Evolutionary conservation across 495 filamentous ascomycete genomes (phyloP).

Genomic region (Aspergillus affinis): DNA sequence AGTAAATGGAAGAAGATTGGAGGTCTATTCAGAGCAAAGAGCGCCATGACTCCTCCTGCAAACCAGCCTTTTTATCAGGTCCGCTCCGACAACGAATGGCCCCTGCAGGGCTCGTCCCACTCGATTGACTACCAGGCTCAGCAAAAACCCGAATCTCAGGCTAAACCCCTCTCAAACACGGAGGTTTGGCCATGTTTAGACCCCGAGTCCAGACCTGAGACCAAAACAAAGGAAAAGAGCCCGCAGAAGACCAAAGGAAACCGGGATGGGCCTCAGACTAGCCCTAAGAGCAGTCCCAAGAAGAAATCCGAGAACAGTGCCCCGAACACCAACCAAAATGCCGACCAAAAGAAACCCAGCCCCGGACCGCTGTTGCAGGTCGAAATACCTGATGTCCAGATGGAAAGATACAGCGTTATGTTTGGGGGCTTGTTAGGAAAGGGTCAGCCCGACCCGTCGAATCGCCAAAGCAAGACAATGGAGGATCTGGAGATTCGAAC

Average conservation of each 20-base stretch:
- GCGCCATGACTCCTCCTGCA: constrained; percentile 26
- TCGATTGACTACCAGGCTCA: constrained; percentile 21
- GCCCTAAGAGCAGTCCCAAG: neutral
- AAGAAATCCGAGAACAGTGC: neutral
- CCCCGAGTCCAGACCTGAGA: constrained; percentile 16
- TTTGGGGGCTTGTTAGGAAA: constrained; percentile 72
- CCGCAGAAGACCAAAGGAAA: neutral
- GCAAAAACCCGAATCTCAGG: constrained; percentile 1
- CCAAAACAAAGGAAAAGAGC: constrained; percentile 4
- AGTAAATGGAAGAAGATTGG: constrained; percentile 61
- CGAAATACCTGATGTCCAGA: constrained; percentile 73
- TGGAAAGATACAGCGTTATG: constrained; percentile 96
- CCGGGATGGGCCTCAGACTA: constrained; percentile 10
- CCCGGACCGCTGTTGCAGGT: constrained; percentile 57
- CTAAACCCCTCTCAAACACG: constrained; percentile 16
- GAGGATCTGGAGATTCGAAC: constrained; percentile 57
- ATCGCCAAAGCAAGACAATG: constrained; percentile 67
- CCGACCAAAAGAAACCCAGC: constrained; percentile 11
- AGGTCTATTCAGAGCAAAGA: constrained; percentile 49
- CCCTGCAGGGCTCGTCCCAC: constrained; percentile 20
- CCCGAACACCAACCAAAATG: neutral
- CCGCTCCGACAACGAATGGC: constrained; percentile 11
- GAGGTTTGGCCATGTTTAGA: constrained; percentile 38
- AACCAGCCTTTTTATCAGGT: constrained; percentile 27
- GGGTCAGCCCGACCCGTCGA: constrained; percentile 50